Conservation (phyloP, 2,329 filamentous ascomycete genomes). For the Aspergillus melleus region DNA sequence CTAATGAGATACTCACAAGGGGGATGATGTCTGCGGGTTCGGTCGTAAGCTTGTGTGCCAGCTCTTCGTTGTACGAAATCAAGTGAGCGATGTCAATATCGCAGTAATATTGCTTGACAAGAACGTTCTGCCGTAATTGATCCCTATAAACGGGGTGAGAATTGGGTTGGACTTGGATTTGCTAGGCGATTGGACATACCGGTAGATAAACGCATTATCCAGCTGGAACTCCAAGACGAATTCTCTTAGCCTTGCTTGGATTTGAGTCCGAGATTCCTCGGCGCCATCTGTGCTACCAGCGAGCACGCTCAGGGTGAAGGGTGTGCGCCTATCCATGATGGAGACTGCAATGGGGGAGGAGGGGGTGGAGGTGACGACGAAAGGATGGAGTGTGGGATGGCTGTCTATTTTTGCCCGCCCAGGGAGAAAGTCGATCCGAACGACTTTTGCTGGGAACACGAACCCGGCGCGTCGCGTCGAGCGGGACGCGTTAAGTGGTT, state of each 20-base stretch:
- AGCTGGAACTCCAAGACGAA: conserved; percentile 94
- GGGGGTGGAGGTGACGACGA: conserved; percentile 12
- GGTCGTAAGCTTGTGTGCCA: conserved; percentile 84
- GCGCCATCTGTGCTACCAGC: conserved; percentile 64
- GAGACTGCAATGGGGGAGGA: conserved; percentile 17
- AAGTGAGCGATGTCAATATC: conserved; percentile 94
- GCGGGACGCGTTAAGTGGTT: conserved; percentile 43
- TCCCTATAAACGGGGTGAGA: conserved; percentile 60
- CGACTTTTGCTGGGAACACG: conserved; percentile 31
- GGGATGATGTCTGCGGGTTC: conserved; percentile 93
- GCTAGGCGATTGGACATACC: conserved; percentile 51
- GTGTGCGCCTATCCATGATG: conserved; percentile 81
- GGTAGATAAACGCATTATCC: conserved; percentile 92
- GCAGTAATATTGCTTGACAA: conserved; percentile 92
- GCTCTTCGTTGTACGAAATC: conserved; percentile 93
- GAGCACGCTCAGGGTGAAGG: conserved; percentile 82
- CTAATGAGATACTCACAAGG: conserved; percentile 60
- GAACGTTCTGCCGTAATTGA: conserved; percentile 90
- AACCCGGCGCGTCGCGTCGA: conserved; percentile 36
- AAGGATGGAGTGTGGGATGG: conserved; percentile 15
- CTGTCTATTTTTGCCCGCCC: conserved; percentile 5
- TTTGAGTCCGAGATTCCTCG: conserved; percentile 68
- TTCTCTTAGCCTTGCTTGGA: conserved; percentile 78
- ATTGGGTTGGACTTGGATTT: conserved; percentile 6
- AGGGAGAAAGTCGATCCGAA: conserved; percentile 19